A percentile compares a stretch with the other conserved stretches of the same genome.
Conservation (phyloP, 176 grass and related monocot genomes). For the Rhynchospora tenuis region DNA sequence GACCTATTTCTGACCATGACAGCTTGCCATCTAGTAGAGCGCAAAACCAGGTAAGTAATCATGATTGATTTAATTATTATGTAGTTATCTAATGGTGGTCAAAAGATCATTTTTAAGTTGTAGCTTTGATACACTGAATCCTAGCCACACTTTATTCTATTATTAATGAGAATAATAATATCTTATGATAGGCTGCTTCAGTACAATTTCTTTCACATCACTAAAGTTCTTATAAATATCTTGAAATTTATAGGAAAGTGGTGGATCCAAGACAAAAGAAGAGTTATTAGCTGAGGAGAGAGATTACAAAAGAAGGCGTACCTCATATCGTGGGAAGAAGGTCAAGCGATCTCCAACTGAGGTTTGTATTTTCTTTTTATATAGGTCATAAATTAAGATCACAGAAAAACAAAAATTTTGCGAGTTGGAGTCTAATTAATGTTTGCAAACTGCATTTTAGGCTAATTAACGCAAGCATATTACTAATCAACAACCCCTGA, state of each 20-base stretch:
- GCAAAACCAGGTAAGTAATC: slow-evolving; percentile 52
- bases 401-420: neutral
- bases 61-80: neutral
- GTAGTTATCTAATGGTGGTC: neutral
- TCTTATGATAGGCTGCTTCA: neutral
- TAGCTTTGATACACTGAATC: neutral
- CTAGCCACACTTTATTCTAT: neutral
- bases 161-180: neutral
- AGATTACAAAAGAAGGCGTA: slow-evolving; percentile 96
- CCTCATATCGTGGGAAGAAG: slow-evolving; percentile 95
- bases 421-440: neutral
- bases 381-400: neutral
- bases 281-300: slow-evolving; percentile 96
- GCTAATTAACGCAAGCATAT: neutral
- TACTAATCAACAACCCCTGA: neutral
- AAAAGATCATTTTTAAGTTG: neutral
- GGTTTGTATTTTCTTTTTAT: slow-evolving; percentile 35
- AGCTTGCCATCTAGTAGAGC: slow-evolving; percentile 43
- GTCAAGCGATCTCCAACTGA: slow-evolving; percentile 72
- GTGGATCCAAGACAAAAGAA: slow-evolving; percentile 71
- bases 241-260: slow-evolving; percentile 48
- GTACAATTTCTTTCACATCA: neutral
- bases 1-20: slow-evolving; percentile 76
- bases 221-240: neutral
- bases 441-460: slow-evolving; percentile 3